Evolutionary conservation across 768 basidiomycete species (phyloP), one percentile per base, ranked within the genome.

Genomic region (Dendrothele bispora): DNA sequence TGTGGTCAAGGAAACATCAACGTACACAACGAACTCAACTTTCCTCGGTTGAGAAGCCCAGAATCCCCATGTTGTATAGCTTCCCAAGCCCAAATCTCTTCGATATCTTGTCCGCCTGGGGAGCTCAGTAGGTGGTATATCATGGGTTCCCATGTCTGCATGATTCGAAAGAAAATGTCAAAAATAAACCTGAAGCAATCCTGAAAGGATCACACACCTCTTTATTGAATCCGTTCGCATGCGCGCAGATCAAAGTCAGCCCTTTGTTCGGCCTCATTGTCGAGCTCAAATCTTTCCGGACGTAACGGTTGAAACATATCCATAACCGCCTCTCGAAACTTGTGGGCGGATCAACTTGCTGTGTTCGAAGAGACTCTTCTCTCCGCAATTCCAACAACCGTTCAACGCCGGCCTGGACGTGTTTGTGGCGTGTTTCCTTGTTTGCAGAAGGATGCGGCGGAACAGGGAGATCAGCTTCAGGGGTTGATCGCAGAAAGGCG

Each of bases 161-260:
- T 36, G 45, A 28, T 20, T 29, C 15, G 18, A 26, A 17, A 36
- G 41, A 32, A 26, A 38, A 46, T 20, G 39, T 39, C 21, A 20
- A 41, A 21, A 37, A 30, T 7, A 29, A 34, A 8, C 12, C 45
- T 36, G 8, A 12, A 24, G 5, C 14, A 39, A 34, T 5, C 7
- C 17, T 17, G 21, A 20, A 39, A 11, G 18, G 22, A 35, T 18
- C 17, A 52, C 79, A 39, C 46, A 83, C 89, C 82, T 95, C 91
- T 62, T 94, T 95, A 39, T 80, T 80, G 56, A 95, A 86, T 1
- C 94, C 91, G 63, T 90, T 95, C 3, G 90, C 91, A 61, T 94
- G 93, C 3, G 80, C 79, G 39, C 88, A 71, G 52, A 94, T 77
- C 40, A 95, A 63, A 0, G 91, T 94, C 11, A 88, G 43, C 0